Percentiles rank a stretch among this genome's conserved stretches.
Evolutionary conservation across 2,329 filamentous ascomycete genomes (phyloP).

Genomic region (Aspergillus transmontanensis): DNA sequence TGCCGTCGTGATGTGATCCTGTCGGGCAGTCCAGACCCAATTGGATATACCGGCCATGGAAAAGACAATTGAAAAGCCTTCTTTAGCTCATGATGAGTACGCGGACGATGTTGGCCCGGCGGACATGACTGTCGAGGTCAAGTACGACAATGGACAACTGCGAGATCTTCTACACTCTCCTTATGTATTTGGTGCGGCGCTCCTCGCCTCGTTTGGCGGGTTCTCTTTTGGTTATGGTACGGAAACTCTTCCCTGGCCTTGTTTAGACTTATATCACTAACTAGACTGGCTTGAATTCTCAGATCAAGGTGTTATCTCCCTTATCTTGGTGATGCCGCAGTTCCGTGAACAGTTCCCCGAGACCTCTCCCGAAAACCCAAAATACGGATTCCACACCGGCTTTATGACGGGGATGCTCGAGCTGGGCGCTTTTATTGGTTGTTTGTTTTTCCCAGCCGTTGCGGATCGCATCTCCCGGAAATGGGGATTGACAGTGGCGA

Average conservation of each 20-base stretch:
- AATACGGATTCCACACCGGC: slow-evolving; percentile 32
- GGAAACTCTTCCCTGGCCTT: neutral
- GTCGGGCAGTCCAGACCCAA: neutral
- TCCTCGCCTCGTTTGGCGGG: slow-evolving; percentile 47
- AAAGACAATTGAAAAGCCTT: neutral
- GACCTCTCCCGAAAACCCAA: slow-evolving; percentile 36
- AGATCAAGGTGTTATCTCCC: slow-evolving; percentile 35
- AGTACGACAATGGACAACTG: slow-evolving; percentile 7
- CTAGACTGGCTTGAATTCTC: neutral
- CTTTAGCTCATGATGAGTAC: slow-evolving; percentile 4
- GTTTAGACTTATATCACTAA: neutral
- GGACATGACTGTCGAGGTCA: slow-evolving; percentile 5
- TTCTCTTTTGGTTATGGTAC: slow-evolving; percentile 46
- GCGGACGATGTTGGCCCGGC: neutral
- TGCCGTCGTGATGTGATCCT: neutral
- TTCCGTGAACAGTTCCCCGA: slow-evolving; percentile 47
- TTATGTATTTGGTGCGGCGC: slow-evolving; percentile 47
- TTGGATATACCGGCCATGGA: neutral
- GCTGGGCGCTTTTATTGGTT: slow-evolving; percentile 34
- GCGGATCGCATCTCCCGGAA: slow-evolving; percentile 46
- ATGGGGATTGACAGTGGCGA: slow-evolving; percentile 37
- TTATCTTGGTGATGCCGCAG: slow-evolving; percentile 52
- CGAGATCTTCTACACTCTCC: slow-evolving; percentile 26
- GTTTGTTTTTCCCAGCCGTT: slow-evolving; percentile 43
- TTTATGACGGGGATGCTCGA: slow-evolving; percentile 51